phyloP scores from a whole-genome alignment of 2,329 filamentous ascomycete genomes.

The Exophiala sp. region DNA sequence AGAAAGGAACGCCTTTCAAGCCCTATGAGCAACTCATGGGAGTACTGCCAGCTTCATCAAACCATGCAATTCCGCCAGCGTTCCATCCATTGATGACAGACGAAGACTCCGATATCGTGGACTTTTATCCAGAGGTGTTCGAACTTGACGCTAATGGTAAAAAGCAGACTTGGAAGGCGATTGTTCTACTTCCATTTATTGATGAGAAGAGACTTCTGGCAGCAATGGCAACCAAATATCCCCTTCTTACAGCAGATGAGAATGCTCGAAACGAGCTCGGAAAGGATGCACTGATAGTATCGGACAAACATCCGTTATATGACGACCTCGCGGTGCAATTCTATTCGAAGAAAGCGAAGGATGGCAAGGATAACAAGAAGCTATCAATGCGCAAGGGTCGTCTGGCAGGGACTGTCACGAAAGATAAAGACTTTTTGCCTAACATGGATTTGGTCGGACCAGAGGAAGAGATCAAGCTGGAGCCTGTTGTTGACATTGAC shows the following conservation, averaged over 20 bases:
- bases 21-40: constrained; percentile 99
- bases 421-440: constrained; percentile 78
- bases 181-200: constrained; percentile 91
- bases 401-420: constrained; percentile 74
- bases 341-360: constrained; percentile 78
- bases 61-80: constrained; percentile 80
- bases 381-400: constrained; percentile 72
- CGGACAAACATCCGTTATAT: constrained; percentile 80
- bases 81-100: constrained; percentile 92
- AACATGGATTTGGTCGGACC: constrained; percentile 78
- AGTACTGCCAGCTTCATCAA: constrained; percentile 87
- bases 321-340: constrained; percentile 79
- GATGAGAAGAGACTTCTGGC: constrained; percentile 80
- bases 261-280: constrained; percentile 73
- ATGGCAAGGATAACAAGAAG: constrained; percentile 59
- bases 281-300: constrained; percentile 77
- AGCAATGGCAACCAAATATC: constrained; percentile 81
- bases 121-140: constrained; percentile 96
- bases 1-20: constrained; percentile 78
- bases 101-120: constrained; percentile 83
- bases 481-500: constrained; percentile 72
- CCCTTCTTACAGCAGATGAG: constrained; percentile 73
- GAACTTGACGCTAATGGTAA: constrained; percentile 93
- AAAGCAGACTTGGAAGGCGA: constrained; percentile 97
- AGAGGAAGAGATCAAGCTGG: constrained; percentile 67